Evolutionary conservation across 768 basidiomycete species (phyloP).

Genomic region (Suillus spraguei): DNA sequence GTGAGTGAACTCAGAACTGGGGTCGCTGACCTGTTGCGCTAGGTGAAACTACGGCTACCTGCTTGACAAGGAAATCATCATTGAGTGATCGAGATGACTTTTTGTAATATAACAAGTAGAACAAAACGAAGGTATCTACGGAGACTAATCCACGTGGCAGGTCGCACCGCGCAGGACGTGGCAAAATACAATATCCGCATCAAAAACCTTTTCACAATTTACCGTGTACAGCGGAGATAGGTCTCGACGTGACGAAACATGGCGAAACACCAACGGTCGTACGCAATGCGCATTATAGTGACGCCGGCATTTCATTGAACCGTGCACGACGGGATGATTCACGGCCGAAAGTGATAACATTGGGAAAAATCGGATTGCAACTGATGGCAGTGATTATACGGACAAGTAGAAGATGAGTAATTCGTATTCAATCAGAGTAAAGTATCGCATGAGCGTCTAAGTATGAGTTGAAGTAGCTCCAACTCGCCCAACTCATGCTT

Average conservation of each 20-base stretch:
- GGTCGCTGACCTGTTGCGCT: slow-evolving; percentile 56
- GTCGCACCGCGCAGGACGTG: background rate
- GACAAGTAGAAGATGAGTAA: background rate
- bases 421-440: background rate
- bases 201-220: background rate
- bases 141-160: background rate
- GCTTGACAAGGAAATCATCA: background rate
- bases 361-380: background rate
- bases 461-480: too few relatives aligned
- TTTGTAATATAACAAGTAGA: background rate
- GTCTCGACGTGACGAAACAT: background rate
- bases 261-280: background rate
- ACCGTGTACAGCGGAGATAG: background rate
- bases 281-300: background rate
- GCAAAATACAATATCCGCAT: background rate
- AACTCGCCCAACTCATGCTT: too few relatives aligned
- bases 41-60: slow-evolving; percentile 32
- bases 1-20: slow-evolving; percentile 75
- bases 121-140: background rate
- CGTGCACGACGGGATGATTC: background rate
- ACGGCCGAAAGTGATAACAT: background rate
- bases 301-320: background rate
- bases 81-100: background rate
- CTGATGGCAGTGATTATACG: too few relatives aligned
- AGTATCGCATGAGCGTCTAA: too few relatives aligned